These are phyloP conservation scores for Uronychia setigera DNA, from an alignment of 73 alveolate genomes.

Conservation along the genomic window DNA sequence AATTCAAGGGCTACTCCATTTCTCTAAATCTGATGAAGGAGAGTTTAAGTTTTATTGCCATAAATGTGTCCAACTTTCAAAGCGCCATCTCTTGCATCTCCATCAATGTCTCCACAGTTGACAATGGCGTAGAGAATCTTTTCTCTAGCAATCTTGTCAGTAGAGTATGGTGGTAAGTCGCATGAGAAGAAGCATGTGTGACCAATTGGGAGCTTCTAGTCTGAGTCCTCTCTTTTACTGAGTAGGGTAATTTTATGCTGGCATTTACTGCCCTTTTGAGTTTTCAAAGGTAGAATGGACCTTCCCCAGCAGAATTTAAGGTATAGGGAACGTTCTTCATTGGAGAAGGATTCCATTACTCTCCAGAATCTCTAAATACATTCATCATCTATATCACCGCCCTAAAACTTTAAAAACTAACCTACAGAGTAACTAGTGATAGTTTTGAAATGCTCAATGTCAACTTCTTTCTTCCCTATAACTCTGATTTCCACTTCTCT, in stretches of 20 bases:
- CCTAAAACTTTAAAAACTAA: too few species aligned
- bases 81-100: too few species aligned
- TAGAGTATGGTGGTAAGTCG: conserved; percentile 71
- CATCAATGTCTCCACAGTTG: conserved; percentile 86
- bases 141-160: conserved; percentile 58
- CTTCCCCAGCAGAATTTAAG: conserved; percentile 90
- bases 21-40: conserved; percentile 23
- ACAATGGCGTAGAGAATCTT: conserved; percentile 74
- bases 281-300: conserved; percentile 66
- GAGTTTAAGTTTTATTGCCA: conserved; percentile 43
- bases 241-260: conserved; percentile 27
- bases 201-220: conserved; percentile 11
- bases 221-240: conserved; percentile 22
- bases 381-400: conserved; percentile 67
- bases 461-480: conserved; percentile 75
- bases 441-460: conserved; percentile 68
- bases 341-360: conserved; percentile 71
- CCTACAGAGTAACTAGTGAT: conserved; percentile 60
- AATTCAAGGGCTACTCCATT: conserved; percentile 56
- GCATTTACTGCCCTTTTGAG: conserved; percentile 57
- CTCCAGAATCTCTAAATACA: conserved; percentile 81
- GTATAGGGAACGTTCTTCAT: conserved; percentile 77
- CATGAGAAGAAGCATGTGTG: conserved; percentile 72
- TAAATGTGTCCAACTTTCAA: conserved; percentile 9
- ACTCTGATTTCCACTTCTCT: conserved; percentile 76